Conservation (phyloP, 1,284 basidiomycete genomes). For the Entoloma clypeatum region DNA sequence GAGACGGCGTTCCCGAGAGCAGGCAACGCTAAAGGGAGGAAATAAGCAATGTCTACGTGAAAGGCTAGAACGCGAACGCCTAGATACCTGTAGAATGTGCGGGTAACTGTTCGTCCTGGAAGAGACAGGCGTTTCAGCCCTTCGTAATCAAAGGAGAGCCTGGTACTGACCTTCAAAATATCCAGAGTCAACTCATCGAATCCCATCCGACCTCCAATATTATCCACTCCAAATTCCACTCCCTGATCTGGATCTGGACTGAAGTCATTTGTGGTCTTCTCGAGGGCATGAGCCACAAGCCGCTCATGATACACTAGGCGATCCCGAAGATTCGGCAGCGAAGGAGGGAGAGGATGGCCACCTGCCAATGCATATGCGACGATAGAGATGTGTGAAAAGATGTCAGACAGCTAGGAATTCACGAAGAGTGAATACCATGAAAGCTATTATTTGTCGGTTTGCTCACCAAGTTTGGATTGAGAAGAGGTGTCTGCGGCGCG, state of each 20-base stretch:
- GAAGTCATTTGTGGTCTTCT: not conserved
- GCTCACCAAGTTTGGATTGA: slow-evolving; percentile 40
- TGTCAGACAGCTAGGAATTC: slow-evolving; percentile 32
- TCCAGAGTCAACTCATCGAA: slow-evolving; percentile 35
- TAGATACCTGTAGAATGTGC: slow-evolving; percentile 35
- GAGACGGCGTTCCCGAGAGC: slow-evolving; percentile 35
- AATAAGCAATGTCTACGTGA: not conserved
- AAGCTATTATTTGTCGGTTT: not conserved
- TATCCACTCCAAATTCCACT: slow-evolving; percentile 23
- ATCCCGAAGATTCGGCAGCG: slow-evolving; percentile 36
- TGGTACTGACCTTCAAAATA: slow-evolving; percentile 29
- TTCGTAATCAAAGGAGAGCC: not conserved
- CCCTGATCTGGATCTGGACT: slow-evolving; percentile 9
- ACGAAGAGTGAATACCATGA: slow-evolving; percentile 7
- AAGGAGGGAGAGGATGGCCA: slow-evolving; percentile 33
- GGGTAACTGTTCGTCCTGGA: slow-evolving; percentile 37
- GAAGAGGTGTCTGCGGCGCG: slow-evolving; percentile 33
- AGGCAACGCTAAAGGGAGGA: slow-evolving; percentile 28
- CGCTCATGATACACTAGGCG: slow-evolving; percentile 39
- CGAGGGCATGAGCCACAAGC: slow-evolving; percentile 16
- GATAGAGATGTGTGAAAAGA: slow-evolving; percentile 37
- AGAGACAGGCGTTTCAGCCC: not conserved
- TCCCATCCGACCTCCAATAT: slow-evolving; percentile 36
- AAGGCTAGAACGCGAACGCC: not conserved
- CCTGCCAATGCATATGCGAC: slow-evolving; percentile 32